Evolutionary conservation across 2,329 filamentous ascomycete genomes (phyloP).

Genomic region (Coniella lustricola): DNA sequence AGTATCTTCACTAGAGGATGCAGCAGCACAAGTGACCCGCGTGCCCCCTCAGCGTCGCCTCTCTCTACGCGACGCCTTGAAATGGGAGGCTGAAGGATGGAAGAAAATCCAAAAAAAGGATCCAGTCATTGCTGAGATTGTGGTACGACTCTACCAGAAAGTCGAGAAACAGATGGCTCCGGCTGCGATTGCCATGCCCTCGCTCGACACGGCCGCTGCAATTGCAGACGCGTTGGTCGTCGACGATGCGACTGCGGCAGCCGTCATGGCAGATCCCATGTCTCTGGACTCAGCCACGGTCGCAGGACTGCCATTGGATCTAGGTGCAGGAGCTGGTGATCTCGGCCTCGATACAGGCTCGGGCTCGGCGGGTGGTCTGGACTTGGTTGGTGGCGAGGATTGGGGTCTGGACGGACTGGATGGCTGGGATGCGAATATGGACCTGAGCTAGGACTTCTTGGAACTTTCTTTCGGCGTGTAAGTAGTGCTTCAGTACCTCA

Average conservation of each 20-base stretch:
- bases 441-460: conserved; percentile 15
- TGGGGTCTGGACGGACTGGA: conserved; percentile 31
- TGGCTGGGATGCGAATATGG: conserved; percentile 25
- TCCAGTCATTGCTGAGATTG: conserved; percentile 49
- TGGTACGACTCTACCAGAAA: conserved; percentile 55
- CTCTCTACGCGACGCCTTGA: conserved; percentile 55
- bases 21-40: conserved; percentile 27
- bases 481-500: too few species aligned
- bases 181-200: conserved; percentile 3
- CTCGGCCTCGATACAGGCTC: conserved; percentile 30
- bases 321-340: conserved; percentile 31
- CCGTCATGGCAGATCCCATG: conserved; percentile 22
- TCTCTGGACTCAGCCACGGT: conserved; percentile 27
- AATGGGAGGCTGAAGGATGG: conserved; percentile 50
- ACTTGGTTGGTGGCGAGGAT: conserved; percentile 34
- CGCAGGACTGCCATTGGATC: conserved; percentile 39
- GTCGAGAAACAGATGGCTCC: conserved; percentile 58
- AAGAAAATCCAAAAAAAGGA: conserved; percentile 51
- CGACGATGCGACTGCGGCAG: conserved; percentile 30
- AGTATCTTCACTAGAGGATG: conserved; percentile 27
- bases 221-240: conserved; percentile 30
- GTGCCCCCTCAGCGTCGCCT: conserved; percentile 38
- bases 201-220: conserved; percentile 25
- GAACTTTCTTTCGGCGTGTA: too few species aligned
- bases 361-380: conserved; percentile 30